Base-by-base conservation (phyloP, 768 basidiomycete genomes). In the Suillus subalutaceus region DNA sequence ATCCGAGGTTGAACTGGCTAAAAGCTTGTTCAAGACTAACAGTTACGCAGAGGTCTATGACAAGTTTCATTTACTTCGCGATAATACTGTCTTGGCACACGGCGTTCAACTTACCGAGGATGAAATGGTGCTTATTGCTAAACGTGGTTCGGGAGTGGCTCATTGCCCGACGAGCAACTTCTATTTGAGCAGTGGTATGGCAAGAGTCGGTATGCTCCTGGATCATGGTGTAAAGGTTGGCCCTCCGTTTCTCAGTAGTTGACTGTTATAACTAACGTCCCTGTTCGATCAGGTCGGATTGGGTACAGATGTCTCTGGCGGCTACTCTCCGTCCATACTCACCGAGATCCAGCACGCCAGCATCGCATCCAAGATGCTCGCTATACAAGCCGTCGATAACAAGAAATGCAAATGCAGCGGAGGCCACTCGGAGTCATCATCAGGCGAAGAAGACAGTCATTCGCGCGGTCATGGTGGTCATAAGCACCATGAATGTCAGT, bases 121-220 rank as follows among this genome's bases (percentile, higher is more conserved):
- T 5, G 97, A 98, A 78, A 80, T 95, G 66, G 81, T 85, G 44
- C 79, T 97, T 30, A 87, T 98, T 69, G 86, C 86, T 69, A 67
- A 81, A 69, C 81, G 83, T 61, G 79, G 82, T 9, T 88, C 91
- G 1, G 96, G 96, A 12, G 82, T 99, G 59, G 91, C 92, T 69
- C 97, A 98, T 78, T 98, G 97, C 74, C 96, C 97, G 23, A 91
- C 91, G 35, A 96, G 93, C 72, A 99, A 98, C 76, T 92, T 97
- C 76, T 92, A 97, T 79, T 74, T 99, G 60, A 85, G 88, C 43
- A 96, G 93, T 68, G 97, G 97, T 1, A 83, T 93, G 37, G 91
- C 96, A 2, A 86, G 85, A 20, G 86, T 98, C 7, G 93, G 91
- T 3, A 79, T 83, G 67, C 89, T 91, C 77, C 81, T 98, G 15